Evolutionary conservation across 345 rosid genomes (phyloP).

Genomic region (Kandelia obovata): DNA sequence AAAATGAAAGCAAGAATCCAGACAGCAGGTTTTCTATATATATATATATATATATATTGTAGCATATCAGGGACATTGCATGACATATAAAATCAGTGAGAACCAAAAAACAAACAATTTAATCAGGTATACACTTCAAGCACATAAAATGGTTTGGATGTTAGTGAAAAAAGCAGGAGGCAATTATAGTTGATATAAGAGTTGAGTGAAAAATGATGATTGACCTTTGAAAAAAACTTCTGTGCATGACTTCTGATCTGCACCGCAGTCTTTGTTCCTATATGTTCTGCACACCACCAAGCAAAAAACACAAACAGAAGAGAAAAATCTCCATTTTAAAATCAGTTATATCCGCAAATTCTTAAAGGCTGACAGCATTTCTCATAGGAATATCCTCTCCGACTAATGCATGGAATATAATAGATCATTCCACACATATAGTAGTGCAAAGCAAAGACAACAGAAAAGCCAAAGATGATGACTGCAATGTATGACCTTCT

Average conservation of each 20-base stretch:
- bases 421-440: neutral
- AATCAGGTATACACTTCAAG: conserved; percentile 3
- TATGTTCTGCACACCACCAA: conserved; percentile 70
- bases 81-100: neutral
- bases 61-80: too few species aligned
- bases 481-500: conserved; percentile 58
- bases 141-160: neutral
- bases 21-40: too few species aligned
- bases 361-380: conserved; percentile 11
- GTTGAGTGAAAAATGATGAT: conserved; percentile 27
- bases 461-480: neutral
- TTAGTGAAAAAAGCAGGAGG: conserved; percentile 13
- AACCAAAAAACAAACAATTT: neutral
- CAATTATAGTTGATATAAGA: conserved; percentile 14
- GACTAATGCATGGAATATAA: conserved; percentile 5
- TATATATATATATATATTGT: too few species aligned
- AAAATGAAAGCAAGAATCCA: too few species aligned
- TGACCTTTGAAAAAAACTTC: conserved; percentile 86
- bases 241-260: conserved; percentile 99
- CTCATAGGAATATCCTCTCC: conserved; percentile 1
- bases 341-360: conserved; percentile 23
- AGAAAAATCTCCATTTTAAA: conserved; percentile 42
- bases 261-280: conserved; percentile 96
- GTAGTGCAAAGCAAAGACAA: neutral
- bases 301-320: conserved; percentile 20